These are phyloP conservation scores for Mortierella sp. DNA, from an alignment of 371 early-diverging fungal species.

Conservation along the genomic window DNA sequence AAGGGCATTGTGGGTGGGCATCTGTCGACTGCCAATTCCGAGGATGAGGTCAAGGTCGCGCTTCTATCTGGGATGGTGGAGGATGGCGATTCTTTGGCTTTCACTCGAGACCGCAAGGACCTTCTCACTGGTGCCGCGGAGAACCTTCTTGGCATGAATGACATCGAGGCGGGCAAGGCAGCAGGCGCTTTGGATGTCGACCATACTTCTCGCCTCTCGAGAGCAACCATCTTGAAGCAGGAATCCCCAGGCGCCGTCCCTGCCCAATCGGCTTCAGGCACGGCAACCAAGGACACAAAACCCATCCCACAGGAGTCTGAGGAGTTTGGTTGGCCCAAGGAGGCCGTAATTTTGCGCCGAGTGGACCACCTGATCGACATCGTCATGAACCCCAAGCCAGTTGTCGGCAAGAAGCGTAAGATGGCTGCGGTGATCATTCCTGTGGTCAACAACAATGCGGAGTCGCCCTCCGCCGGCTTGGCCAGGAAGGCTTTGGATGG, in stretches of 20 bases:
- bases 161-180: background rate
- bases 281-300: slow-evolving; percentile 26
- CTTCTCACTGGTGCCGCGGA: background rate
- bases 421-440: slow-evolving; percentile 31
- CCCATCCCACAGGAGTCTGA: slow-evolving; percentile 45
- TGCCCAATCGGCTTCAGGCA: background rate
- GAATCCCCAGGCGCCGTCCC: background rate
- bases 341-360: slow-evolving; percentile 71
- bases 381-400: slow-evolving; percentile 68
- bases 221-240: background rate
- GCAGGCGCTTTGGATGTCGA: background rate
- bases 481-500: background rate
- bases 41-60: background rate
- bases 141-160: background rate
- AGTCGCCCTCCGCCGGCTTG: background rate
- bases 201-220: background rate
- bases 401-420: slow-evolving; percentile 58
- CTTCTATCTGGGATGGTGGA: background rate
- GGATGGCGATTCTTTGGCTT: background rate
- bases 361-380: slow-evolving; percentile 72
- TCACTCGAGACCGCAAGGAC: background rate
- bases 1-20: background rate
- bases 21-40: background rate
- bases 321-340: slow-evolving; percentile 73
- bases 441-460: background rate